A percentile compares a stretch with the other conserved stretches of the same genome.
Conservation (phyloP, 495 filamentous ascomycete species). For the Annulohypoxylon stygium region DNA sequence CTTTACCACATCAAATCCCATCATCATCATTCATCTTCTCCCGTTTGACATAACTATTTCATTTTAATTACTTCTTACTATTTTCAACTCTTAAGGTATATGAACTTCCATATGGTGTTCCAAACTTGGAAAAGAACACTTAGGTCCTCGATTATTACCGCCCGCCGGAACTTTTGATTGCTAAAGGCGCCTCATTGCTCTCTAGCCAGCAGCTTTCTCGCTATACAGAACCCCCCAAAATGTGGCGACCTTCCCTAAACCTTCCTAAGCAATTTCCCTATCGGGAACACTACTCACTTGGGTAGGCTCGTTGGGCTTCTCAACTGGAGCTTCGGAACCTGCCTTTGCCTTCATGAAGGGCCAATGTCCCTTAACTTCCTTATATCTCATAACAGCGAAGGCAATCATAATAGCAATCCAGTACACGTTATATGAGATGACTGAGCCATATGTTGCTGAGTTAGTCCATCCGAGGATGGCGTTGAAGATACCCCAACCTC, state of each 20-base stretch:
- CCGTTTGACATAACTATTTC: neutral
- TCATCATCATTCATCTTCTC: slow-evolving; percentile 9
- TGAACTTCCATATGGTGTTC: neutral
- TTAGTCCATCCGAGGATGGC: slow-evolving; percentile 88
- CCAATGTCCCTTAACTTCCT: slow-evolving; percentile 75
- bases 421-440: slow-evolving; percentile 91
- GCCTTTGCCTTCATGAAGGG: slow-evolving; percentile 66
- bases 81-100: neutral
- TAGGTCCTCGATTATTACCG: neutral
- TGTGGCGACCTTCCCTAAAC: neutral
- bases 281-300: slow-evolving; percentile 10
- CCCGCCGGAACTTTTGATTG: neutral
- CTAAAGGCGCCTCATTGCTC: neutral
- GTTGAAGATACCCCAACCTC: slow-evolving; percentile 96
- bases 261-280: slow-evolving; percentile 21
- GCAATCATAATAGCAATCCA: slow-evolving; percentile 76
- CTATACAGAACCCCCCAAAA: neutral
- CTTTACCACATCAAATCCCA: neutral
- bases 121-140: neutral
- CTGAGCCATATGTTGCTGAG: slow-evolving; percentile 84
- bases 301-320: neutral
- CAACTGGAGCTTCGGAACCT: neutral
- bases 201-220: neutral
- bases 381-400: slow-evolving; percentile 73
- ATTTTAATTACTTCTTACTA: slow-evolving; percentile 5